Base-by-base conservation (phyloP, 2,329 filamentous ascomycete species). In the Fusarium solani-melongenae region DNA sequence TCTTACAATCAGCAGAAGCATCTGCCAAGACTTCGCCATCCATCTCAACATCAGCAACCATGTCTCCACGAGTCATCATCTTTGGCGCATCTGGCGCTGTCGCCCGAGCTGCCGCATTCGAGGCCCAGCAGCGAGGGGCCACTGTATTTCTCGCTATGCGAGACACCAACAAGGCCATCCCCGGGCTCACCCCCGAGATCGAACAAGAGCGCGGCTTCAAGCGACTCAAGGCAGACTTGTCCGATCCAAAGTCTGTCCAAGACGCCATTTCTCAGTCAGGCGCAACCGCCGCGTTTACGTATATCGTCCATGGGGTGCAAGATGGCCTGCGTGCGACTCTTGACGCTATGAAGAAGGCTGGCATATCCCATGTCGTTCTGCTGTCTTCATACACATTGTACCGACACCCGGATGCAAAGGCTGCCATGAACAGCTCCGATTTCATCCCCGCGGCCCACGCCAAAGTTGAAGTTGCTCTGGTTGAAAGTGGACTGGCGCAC, bases 41-140 rank as follows among this genome's bases (percentile, higher is more conserved):
- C 5, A 27, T 53, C 27, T 31, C 27, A 12, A 51, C 27, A 12
- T 31, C 27, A 53, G 4, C 46, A 9, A 33, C 1, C 4, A 71
- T 71, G 69, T 41, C 69, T 3, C 24, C 46, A 6, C 69, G 64
- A 24, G 59, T 59, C 20, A 72, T 72, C 46, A 59, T 72, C 17
- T 72, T 72, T 14, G 69, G 69, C 22, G 59, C 69, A 39, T 60
- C 69, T 27, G 69, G 69, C 39, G 22, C 69, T 15, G 69, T 72
- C 7, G 69, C 64, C 10, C 64, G 69, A 2, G 55, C 69, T 1
- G 69, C 69, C 0, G 64, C 64, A 4, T n/a, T 72, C 3, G 64
- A 72, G 15, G 69, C 64, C 17, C 69, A 72, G n/a, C 31, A 44
- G 0, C 49, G 60, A 4, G 64, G 69, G 4, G 64, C 59, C 0